Evolutionary conservation across 805 yeast genomes (phyloP).

Genomic region (Myxozyma udenii): DNA sequence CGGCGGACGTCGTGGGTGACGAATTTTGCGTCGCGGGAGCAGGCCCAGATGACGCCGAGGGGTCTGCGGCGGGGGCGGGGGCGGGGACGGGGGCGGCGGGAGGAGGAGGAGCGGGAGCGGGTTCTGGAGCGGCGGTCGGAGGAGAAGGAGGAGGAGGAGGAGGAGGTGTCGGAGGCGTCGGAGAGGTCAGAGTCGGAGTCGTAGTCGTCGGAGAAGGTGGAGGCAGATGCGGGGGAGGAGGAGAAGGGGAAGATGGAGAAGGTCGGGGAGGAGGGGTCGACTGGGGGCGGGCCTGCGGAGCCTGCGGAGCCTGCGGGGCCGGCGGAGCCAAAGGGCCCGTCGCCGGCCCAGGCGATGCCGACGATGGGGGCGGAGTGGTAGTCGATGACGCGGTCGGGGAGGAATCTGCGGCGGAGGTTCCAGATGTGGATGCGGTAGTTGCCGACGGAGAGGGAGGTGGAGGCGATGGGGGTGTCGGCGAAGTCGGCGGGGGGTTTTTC

Average conservation of each 20-base stretch:
- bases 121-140: neutral
- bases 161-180: neutral
- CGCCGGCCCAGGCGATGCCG: conserved; percentile 54
- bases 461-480: conserved; percentile 64
- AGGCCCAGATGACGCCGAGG: conserved; percentile 43
- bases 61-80: neutral
- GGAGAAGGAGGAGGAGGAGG: neutral
- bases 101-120: neutral
- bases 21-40: conserved; percentile 51
- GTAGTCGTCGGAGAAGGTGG: neutral
- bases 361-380: conserved; percentile 51
- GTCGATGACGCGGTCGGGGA: conserved; percentile 59
- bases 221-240: neutral
- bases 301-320: neutral
- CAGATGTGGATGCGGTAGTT: conserved; percentile 66
- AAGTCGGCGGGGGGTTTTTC: conserved; percentile 33
- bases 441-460: conserved; percentile 63
- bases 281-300: neutral
- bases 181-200: neutral
- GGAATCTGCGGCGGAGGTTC: conserved; percentile 64
- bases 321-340: conserved; percentile 15
- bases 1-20: conserved; percentile 47
- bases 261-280: neutral
- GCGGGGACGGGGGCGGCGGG: neutral
- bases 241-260: neutral